phyloP scores from a whole-genome alignment of 768 basidiomycete species.

The Boletellus ananas region DNA sequence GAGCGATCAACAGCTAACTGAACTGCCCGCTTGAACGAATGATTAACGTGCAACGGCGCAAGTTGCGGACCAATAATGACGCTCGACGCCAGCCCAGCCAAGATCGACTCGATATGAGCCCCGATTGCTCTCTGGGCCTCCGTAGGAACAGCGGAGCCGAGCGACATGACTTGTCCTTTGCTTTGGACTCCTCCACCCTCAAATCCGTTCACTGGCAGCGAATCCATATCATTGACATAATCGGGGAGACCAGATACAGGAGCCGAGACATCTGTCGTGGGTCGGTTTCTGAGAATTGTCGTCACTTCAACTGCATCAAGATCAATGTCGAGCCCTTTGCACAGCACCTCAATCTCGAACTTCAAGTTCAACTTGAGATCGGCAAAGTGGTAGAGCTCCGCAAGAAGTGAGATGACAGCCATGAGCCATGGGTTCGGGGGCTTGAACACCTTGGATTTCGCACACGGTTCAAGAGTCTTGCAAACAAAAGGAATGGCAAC shows the following conservation, averaged over 20 bases:
- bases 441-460: slow-evolving; percentile 87
- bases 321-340: slow-evolving; percentile 86
- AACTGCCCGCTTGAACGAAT: slow-evolving; percentile 85
- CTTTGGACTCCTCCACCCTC: slow-evolving; percentile 45
- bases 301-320: slow-evolving; percentile 83
- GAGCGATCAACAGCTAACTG: slow-evolving; percentile 90
- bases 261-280: slow-evolving; percentile 50
- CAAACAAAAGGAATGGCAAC: slow-evolving; percentile 98
- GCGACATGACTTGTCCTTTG: slow-evolving; percentile 60
- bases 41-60: slow-evolving; percentile 69
- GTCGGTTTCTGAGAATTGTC: slow-evolving; percentile 74
- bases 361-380: slow-evolving; percentile 95
- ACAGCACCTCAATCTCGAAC: slow-evolving; percentile 97
- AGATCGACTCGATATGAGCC: slow-evolving; percentile 77
- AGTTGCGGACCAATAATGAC: slow-evolving; percentile 78
- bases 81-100: slow-evolving; percentile 63
- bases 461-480: slow-evolving; percentile 90
- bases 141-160: slow-evolving; percentile 56
- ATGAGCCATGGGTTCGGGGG: slow-evolving; percentile 99
- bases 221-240: slow-evolving; percentile 76
- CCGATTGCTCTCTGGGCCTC: slow-evolving; percentile 67
- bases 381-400: slow-evolving; percentile 95
- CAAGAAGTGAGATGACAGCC: slow-evolving; percentile 87
- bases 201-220: slow-evolving; percentile 72
- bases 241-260: slow-evolving; percentile 65